Conservation (phyloP, 1,284 basidiomycete species). For the Golubevia sp. region DNA sequence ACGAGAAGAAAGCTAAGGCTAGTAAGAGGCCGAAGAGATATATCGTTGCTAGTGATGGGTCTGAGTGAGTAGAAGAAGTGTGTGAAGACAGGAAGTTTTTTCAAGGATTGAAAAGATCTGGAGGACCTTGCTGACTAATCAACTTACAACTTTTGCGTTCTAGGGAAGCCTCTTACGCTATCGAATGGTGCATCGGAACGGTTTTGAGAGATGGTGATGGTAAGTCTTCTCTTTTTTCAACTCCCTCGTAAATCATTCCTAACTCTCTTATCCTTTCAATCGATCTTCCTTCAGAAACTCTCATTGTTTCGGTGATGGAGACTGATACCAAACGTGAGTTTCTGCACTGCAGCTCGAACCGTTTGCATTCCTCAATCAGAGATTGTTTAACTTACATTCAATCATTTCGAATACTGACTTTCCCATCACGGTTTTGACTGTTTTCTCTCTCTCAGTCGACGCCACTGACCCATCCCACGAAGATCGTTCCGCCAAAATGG, state of each 20-base stretch:
- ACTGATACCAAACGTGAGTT: conserved; percentile 82
- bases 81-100: conserved; percentile 84
- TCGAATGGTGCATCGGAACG: conserved; percentile 78
- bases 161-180: conserved; percentile 43
- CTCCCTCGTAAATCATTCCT: neutral
- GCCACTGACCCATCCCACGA: conserved; percentile 67
- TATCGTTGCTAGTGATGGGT: conserved; percentile 89
- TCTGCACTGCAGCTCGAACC: too few species aligned
- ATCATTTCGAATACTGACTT: neutral
- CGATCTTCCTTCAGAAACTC: conserved; percentile 25
- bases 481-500: conserved; percentile 76
- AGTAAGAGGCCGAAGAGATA: conserved; percentile 74
- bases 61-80: conserved; percentile 80
- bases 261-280: neutral
- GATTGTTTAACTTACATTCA: neutral
- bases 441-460: conserved; percentile 69
- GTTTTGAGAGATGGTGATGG: conserved; percentile 93
- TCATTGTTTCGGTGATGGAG: conserved; percentile 80
- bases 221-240: conserved; percentile 64
- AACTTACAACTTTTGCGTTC: neutral
- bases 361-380: too few species aligned
- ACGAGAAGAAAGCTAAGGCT: conserved; percentile 45
- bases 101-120: neutral
- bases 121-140: neutral
- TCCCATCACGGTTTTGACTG: neutral